These are phyloP conservation scores for Saccharomycopsis hybrid DNA, from an alignment of 1,139 yeast genomes.

Conservation along the genomic window DNA sequence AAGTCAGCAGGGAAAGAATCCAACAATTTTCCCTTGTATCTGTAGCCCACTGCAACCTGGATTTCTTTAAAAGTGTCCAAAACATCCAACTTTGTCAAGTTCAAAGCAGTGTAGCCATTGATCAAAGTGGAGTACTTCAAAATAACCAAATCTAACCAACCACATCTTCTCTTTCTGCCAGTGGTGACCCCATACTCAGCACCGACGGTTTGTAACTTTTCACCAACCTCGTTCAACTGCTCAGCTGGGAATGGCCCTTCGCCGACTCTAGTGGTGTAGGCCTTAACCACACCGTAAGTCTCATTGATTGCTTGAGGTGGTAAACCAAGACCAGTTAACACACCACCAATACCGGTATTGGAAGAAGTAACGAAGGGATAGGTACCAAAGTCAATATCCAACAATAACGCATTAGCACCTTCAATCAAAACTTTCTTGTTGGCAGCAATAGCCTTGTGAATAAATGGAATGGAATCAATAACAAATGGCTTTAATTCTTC, in stretches of 20 bases:
- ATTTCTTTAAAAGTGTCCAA: slow-evolving; percentile 85
- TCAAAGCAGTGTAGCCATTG: slow-evolving; percentile 91
- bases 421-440: slow-evolving; percentile 88
- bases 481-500: slow-evolving; percentile 81
- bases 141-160: slow-evolving; percentile 97
- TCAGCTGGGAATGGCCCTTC: slow-evolving; percentile 99
- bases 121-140: slow-evolving; percentile 83
- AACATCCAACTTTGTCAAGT: slow-evolving; percentile 93
- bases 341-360: slow-evolving; percentile 96
- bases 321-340: slow-evolving; percentile 90
- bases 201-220: slow-evolving; percentile 81
- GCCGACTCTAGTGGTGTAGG: slow-evolving; percentile 98
- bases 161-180: slow-evolving; percentile 98
- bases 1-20: slow-evolving; percentile 91
- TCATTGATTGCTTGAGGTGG: slow-evolving; percentile 80
- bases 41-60: slow-evolving; percentile 79
- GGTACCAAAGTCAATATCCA: slow-evolving; percentile 96
- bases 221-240: slow-evolving; percentile 84
- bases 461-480: slow-evolving; percentile 84
- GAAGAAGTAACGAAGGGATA: slow-evolving; percentile 97
- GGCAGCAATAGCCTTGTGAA: slow-evolving; percentile 71
- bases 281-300: slow-evolving; percentile 94
- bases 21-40: slow-evolving; percentile 66
- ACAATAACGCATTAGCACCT: slow-evolving; percentile 98
- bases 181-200: slow-evolving; percentile 98